phyloP scores from a whole-genome alignment of 129 eudicot genomes.

The Tagetes patula region DNA sequence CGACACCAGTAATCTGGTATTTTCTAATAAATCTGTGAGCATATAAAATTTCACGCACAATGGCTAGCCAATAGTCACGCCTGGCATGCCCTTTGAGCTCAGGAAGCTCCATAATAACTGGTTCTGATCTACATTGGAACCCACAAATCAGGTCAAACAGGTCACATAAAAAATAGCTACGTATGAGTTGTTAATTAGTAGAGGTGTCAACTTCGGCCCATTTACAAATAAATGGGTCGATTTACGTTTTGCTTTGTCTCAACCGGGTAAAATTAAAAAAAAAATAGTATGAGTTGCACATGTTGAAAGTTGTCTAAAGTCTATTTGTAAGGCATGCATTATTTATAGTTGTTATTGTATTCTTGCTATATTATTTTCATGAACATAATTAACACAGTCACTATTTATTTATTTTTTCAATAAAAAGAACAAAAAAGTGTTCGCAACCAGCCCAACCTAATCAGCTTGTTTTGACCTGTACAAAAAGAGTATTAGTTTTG shows the following conservation, averaged over 20 bases:
- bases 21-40: conserved; percentile 69
- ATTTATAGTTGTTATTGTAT: not conserved
- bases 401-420: not conserved
- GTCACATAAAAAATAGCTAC: not conserved
- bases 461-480: not conserved
- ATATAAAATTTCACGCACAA: conserved; percentile 71
- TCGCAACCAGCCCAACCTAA: not conserved
- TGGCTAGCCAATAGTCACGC: conserved; percentile 91
- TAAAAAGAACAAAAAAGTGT: not conserved
- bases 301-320: not conserved
- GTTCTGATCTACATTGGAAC: conserved; percentile 68
- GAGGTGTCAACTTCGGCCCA: not conserved
- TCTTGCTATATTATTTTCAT: not conserved
- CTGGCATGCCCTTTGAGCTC: conserved; percentile 94
- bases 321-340: not conserved
- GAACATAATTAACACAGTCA: not conserved
- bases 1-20: conserved; percentile 59
- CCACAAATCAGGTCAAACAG: conserved; percentile 24
- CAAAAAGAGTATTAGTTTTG: not conserved
- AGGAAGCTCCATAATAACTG: conserved; percentile 88
- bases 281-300: not conserved
- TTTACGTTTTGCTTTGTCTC: not conserved
- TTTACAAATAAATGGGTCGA: not conserved
- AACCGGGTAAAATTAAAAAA: not conserved
- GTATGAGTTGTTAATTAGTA: not conserved